Evolutionary conservation across 2,329 filamentous ascomycete genomes (phyloP).

Genomic region (Penicillium expansum): DNA sequence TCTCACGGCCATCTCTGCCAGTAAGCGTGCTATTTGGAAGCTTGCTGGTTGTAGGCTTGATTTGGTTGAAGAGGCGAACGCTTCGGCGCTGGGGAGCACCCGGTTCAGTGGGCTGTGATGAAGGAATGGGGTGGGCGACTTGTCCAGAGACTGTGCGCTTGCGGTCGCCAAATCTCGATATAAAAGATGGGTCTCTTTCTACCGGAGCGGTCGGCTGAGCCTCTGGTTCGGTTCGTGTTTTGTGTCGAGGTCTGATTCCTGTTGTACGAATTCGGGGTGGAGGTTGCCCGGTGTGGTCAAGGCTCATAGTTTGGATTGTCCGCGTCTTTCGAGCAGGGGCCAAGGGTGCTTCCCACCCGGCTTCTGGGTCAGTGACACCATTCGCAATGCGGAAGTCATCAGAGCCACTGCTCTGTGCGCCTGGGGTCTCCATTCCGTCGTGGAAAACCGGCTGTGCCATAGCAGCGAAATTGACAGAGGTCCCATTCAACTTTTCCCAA

Average conservation of each 20-base stretch:
- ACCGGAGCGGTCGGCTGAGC: conserved; percentile 37
- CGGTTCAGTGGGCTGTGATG: conserved; percentile 59
- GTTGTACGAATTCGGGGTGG: conserved; percentile 64
- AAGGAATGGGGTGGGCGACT: conserved; percentile 50
- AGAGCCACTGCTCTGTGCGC: conserved; percentile 46
- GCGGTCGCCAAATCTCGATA: conserved; percentile 56
- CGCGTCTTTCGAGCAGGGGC: conserved; percentile 52
- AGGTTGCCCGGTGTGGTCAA: conserved; percentile 52
- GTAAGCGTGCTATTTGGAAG: conserved; percentile 60
- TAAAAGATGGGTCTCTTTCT: conserved; percentile 33
- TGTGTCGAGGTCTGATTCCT: conserved; percentile 42
- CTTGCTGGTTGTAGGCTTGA: conserved; percentile 64
- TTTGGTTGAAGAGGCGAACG: conserved; percentile 68
- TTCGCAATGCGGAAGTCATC: conserved; percentile 41
- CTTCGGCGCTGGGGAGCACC: conserved; percentile 66
- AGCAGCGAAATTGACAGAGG: conserved; percentile 43
- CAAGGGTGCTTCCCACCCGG: conserved; percentile 43
- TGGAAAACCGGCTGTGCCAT: conserved; percentile 35
- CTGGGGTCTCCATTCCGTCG: conserved; percentile 65
- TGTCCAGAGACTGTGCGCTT: conserved; percentile 94
- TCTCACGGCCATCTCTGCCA: conserved; percentile 64
- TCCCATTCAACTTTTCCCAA: conserved; percentile 51
- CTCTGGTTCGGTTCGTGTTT: conserved; percentile 40
- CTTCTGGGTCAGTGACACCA: conserved; percentile 29
- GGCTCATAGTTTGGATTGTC: conserved; percentile 53